A percentile compares a stretch with the other conserved stretches of the same genome.
These are phyloP conservation scores for Cyberlindnera maclurae DNA, from an alignment of 805 yeast species.

Conservation along the genomic window DNA sequence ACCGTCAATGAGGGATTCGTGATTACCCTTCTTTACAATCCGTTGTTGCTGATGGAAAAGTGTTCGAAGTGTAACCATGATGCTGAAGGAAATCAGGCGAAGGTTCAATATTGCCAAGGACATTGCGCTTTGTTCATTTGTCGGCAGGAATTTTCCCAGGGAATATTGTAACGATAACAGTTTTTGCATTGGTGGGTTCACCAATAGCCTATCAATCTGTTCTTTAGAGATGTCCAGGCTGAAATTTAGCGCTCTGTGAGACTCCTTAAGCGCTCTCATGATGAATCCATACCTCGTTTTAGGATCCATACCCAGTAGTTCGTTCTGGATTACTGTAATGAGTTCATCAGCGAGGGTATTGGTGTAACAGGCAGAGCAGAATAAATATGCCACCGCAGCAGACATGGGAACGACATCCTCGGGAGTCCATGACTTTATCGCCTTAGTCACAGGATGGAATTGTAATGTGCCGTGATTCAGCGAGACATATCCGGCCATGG, in stretches of 20 bases:
- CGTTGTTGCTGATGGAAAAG: constrained; percentile 57
- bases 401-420: constrained; percentile 30
- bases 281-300: constrained; percentile 28
- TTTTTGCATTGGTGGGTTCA: constrained; percentile 72
- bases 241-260: constrained; percentile 70
- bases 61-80: constrained; percentile 53
- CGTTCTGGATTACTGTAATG: constrained; percentile 45
- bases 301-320: constrained; percentile 28
- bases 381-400: constrained; percentile 56
- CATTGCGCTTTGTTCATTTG: constrained; percentile 16
- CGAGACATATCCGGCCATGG: constrained; percentile 35
- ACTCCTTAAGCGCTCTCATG: constrained; percentile 48
- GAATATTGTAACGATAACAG: constrained; percentile 62
- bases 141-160: constrained; percentile 39
- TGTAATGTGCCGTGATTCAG: constrained; percentile 20
- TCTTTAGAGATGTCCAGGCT: constrained; percentile 65
- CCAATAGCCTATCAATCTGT: constrained; percentile 66
- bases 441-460: constrained; percentile 6
- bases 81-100: constrained; percentile 64
- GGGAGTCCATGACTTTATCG: constrained; percentile 2
- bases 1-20: constrained; percentile 40
- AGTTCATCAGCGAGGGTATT: constrained; percentile 66
- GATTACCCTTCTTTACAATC: constrained; percentile 41
- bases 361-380: constrained; percentile 65
- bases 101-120: constrained; percentile 57